Base-by-base conservation (phyloP, 306 rosid genomes). In the Vigna nakashimae region DNA sequence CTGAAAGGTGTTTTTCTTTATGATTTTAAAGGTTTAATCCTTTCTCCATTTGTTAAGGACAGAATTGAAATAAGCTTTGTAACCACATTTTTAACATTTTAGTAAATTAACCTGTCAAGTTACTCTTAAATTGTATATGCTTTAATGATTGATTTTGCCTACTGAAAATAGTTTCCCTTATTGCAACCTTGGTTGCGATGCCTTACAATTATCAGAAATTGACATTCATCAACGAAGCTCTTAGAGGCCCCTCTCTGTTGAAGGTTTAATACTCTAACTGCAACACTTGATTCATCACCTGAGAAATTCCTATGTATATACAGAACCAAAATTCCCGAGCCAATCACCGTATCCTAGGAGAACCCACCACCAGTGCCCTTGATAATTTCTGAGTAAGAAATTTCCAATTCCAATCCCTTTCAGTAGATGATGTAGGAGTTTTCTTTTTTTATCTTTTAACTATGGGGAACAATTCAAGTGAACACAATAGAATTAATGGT, bases 161-260 rank as follows among this genome's bases (percentile, higher is more conserved):
- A 24, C 26, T 24, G 2, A 24, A 24, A 57, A 79, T 80, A 74
- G 46, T 80, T 75, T 57, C 74, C 84, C 66, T 77, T 82, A 28
- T 75, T 82, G 57, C 82, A 86, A 38, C 71, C 86, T 71, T 86
- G 76, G 66, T 86, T 86, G 5, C 69, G 79, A 66, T 86, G 86
- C 60, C 86, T 50, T 48, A 79, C 66, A 38, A 20, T 34, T 68
- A 69, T 82, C 38, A 70, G 80, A 68, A 42, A 81, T 32, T 66
- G 40, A 48, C 80, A 80, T 56, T 74, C 84, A 66, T 66, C 71
- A 46, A 66, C 46, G 80, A 80, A 73, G 34, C 84, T 73, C 56
- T 36, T 57, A 10, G 64, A 80, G 20, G 84, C 84, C 36, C 80
- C 84, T 57, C 14, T 67, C 9, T 80, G 80, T 46, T 80, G 56